Percentiles rank a stretch among this genome's conserved stretches.
Evolutionary conservation across 129 eudicot genomes (phyloP).

Genomic region (Flaveria sonorensis): DNA sequence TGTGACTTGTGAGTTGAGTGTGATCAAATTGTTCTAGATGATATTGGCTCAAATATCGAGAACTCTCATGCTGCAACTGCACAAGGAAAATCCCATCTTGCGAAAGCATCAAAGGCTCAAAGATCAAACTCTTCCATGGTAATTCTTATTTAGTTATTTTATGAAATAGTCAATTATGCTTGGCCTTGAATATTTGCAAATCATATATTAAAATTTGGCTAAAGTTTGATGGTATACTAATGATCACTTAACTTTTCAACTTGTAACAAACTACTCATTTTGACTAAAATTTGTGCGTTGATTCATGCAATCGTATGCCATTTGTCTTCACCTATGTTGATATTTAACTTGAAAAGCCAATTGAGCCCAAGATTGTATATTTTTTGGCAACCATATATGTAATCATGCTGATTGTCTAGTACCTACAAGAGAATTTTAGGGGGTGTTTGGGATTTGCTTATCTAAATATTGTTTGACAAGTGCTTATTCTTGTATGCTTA

Average conservation of each 20-base stretch:
- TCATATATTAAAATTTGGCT: no score
- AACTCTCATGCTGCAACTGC: constrained; percentile 83
- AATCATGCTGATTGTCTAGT: background rate
- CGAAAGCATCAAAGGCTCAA: constrained; percentile 80
- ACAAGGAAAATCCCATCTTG: constrained; percentile 82
- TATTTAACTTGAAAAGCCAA: background rate
- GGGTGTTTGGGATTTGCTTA: background rate
- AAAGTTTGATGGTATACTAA: no score
- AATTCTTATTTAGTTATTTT: background rate
- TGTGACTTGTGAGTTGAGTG: background rate
- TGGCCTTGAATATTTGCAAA: no score
- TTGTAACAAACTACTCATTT: background rate
- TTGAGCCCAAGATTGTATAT: background rate
- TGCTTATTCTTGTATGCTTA: background rate
- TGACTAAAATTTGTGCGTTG: background rate
- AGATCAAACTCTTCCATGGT: constrained; percentile 90
- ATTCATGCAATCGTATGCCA: no score
- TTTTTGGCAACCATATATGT: background rate
- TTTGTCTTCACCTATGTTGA: background rate
- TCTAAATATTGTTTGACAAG: background rate
- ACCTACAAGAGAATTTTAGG: background rate
- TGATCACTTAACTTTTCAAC: no score
- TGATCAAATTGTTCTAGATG: constrained; percentile 50
- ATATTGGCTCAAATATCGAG: constrained; percentile 77
- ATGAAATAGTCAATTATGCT: no score